Evolutionary conservation across 345 rosid species (phyloP).

Genomic region (Arabidopsis arenosa): DNA sequence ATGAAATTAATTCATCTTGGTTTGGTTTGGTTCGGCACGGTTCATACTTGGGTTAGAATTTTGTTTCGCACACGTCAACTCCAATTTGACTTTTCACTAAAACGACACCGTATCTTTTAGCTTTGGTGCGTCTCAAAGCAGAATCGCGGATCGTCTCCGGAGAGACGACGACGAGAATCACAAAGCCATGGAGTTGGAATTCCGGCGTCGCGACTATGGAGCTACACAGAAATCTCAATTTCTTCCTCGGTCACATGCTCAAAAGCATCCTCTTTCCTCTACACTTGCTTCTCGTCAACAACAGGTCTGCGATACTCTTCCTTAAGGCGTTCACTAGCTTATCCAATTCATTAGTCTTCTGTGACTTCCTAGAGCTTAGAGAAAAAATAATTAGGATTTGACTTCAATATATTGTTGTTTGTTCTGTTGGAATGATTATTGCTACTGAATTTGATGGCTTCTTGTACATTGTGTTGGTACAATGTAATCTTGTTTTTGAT

Average conservation of each 20-base stretch:
- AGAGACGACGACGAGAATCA: conserved; percentile 15
- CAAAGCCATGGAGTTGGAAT: conserved; percentile 56
- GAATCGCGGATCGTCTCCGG: conserved; percentile 30
- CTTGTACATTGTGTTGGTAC: neutral
- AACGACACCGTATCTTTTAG: conserved; percentile 15
- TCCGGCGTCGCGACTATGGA: conserved; percentile 67
- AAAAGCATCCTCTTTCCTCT: conserved; percentile 64
- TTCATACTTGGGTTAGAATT: neutral
- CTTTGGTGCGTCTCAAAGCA: neutral
- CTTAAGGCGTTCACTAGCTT: neutral
- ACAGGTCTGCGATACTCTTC: conserved; percentile 48
- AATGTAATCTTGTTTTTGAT: neutral
- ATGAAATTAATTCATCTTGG: too few species aligned
- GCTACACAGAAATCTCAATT: conserved; percentile 51
- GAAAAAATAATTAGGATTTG: neutral
- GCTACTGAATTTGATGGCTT: conserved; percentile 16
- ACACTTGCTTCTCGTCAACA: conserved; percentile 43
- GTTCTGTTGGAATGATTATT: neutral
- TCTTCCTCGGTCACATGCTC: conserved; percentile 61
- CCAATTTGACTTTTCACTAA: neutral
- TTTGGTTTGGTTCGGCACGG: neutral
- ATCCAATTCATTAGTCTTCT: conserved; percentile 1
- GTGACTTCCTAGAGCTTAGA: neutral
- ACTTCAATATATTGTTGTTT: neutral
- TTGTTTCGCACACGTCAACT: neutral